Base-by-base conservation (phyloP, 805 yeast species). In the Priceomyces castillae region DNA sequence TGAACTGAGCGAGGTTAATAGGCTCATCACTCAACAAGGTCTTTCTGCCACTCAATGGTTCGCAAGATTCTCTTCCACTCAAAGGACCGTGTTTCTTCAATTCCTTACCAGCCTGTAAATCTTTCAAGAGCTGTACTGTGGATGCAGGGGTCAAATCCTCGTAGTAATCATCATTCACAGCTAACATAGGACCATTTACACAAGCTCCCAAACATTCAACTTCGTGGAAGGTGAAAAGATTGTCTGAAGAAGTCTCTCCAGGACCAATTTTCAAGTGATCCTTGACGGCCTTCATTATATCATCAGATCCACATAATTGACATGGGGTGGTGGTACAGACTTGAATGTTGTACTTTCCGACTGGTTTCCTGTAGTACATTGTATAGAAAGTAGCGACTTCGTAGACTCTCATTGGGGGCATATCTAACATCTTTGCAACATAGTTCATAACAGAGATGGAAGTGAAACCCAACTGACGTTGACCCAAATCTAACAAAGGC, bases 341-440 rank as follows among this genome's bases (percentile, higher is more conserved):
- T 64, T 87, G 95, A 43, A 87, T 68, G 61, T 85, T 86, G 62
- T 78, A 85, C 60, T 86, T 86, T 47, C 95, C 95, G 78, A 88
- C 81, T 39, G 95, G 95, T 51, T 77, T 74, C 64, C 94, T 80
- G 69, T 85, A 85, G 72, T 82, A 87, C 96, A 87, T 88, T 54
- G 96, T 87, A 69, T 87, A 87, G 71, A 87, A 87, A 34, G 95
- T 85, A 25, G 96, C 96, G 50, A 87, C 96, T 64, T 87, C 95
- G 65, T 87, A 87, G 23, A 87, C 96, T 69, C 96, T 80, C 96
- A 87, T 87, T 46, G 95, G 95, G 23, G 96, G 96, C 82, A 88
- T 84, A 57, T 86, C 92, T 56, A 86, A 74, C 58, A 84, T 57
- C 64, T 83, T 80, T 42, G 95, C 96, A 40, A 87, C 95, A 61